Evolutionary conservation across 208 protist species (phyloP).

Genomic region (Acanthamoeba triangularis): DNA sequence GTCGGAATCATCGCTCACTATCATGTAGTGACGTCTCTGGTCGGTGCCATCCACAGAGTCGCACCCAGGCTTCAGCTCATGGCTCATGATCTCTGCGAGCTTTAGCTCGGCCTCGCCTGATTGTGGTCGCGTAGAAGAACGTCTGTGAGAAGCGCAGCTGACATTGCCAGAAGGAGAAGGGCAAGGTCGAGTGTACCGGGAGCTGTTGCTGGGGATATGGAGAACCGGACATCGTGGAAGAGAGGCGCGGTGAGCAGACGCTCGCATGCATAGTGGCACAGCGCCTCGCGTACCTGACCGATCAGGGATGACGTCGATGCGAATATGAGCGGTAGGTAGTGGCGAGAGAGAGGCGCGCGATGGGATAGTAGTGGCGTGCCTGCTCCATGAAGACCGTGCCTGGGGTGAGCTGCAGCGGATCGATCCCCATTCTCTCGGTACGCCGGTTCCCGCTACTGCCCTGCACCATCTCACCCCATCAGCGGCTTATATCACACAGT

Average conservation of each 20-base stretch:
- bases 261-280: conserved; percentile 65
- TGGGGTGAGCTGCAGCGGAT: conserved; percentile 44
- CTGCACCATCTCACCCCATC: not conserved
- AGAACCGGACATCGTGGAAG: not conserved
- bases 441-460: conserved; percentile 14
- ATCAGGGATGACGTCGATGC: not conserved
- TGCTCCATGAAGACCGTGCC: conserved; percentile 70
- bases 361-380: not conserved
- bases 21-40: conserved; percentile 1
- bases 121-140: too few species aligned
- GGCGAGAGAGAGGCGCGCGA: not conserved
- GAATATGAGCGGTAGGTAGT: not conserved
- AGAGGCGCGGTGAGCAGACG: not conserved
- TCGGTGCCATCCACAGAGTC: not conserved
- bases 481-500: not conserved
- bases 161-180: not conserved
- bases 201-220: conserved; percentile 27
- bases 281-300: conserved; percentile 23
- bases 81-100: not conserved
- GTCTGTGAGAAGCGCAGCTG: not conserved
- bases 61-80: not conserved
- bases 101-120: conserved; percentile 65
- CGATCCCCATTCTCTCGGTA: not conserved
- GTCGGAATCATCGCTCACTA: conserved; percentile 51
- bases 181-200: not conserved